phyloP scores from a whole-genome alignment of 2,329 filamentous ascomycete species.

The Fusarium guadeloupense region DNA sequence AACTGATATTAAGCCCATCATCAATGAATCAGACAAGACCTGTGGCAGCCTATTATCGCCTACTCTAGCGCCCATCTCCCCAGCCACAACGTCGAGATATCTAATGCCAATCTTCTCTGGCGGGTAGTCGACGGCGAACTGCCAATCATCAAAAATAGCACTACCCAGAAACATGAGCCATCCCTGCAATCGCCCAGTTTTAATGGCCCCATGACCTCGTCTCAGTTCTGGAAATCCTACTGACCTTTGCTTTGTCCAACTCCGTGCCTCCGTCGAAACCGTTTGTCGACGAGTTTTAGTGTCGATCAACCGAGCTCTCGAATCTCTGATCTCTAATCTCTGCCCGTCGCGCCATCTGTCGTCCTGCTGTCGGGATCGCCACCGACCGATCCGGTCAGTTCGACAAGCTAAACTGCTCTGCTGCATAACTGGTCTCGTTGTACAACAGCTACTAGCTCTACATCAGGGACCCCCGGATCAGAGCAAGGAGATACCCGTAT shows the following conservation, averaged over 20 bases:
- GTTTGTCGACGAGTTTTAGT: not conserved
- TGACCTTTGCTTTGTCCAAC: not conserved
- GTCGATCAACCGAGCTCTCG: not conserved
- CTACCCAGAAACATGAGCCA: slow-evolving; percentile 16
- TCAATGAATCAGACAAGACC: not conserved
- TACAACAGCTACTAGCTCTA: not conserved
- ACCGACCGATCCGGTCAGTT: slow-evolving; percentile 3
- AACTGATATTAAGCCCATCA: too few relatives aligned
- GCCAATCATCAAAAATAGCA: slow-evolving; percentile 31
- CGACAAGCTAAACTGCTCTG: slow-evolving; percentile 1
- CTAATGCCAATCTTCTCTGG: not conserved
- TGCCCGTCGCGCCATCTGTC: too few relatives aligned
- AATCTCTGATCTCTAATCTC: not conserved
- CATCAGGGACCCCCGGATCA: slow-evolving; percentile 21
- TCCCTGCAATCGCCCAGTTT: slow-evolving; percentile 21
- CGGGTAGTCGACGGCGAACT: not conserved
- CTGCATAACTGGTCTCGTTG: slow-evolving; percentile 1
- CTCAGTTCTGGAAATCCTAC: not conserved
- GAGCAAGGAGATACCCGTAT: slow-evolving; percentile 20
- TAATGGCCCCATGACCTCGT: not conserved
- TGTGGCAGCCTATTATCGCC: not conserved
- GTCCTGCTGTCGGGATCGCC: not conserved
- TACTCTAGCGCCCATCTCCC: not conserved
- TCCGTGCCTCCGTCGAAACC: not conserved
- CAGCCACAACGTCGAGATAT: slow-evolving; percentile 3